Evolutionary conservation across 805 yeast species (phyloP), one percentile per base, ranked within the genome.

Genomic region (Kuraishia floccosa): DNA sequence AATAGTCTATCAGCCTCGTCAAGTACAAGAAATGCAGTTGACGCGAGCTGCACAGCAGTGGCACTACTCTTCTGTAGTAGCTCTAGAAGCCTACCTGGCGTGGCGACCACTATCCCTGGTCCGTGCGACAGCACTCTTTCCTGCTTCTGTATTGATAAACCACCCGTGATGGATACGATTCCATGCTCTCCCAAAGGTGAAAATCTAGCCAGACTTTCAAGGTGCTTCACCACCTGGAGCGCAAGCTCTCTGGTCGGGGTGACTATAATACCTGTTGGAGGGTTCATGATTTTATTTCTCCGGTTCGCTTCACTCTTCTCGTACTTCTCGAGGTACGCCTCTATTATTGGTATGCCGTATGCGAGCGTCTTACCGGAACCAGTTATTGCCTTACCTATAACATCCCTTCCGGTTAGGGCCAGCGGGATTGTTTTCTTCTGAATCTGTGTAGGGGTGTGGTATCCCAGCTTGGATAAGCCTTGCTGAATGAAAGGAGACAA

Each of bases 311-410:
- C 27, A 11, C 13, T 24, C 5, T 30, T 26, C 6, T 28, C 29
- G 20, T 44, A 30, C 7, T 52, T 50, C 11, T 42, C 34, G 13
- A 74, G 42, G 35, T 71, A 68, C 36, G 65, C 70, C 47, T 89
- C 95, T 37, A 91, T 52, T 18, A 93, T 77, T 7, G 98, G 96
- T 17, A 91, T 72, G 28, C 96, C 96, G 52, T 84, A 91, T 0
- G 98, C 99, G 35, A 87, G 60, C 0, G 98, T 91, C 50, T 91
- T 91, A 65, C 98, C 98, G 1, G 95, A 83, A 51, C 98, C 98
- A 1, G 98, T 91, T 8, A 91, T 79, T 11, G 98, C 98, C 49
- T 89, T 91, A 33, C 98, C 98, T 40, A 91, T 76, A 4, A 91
- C 71, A 54, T 91, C 97, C 22, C 63, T 65, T 5, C 87, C 93